Evolutionary conservation across 2,329 filamentous ascomycete species (phyloP).

Genomic region (Purpureocillium takamizusanense): DNA sequence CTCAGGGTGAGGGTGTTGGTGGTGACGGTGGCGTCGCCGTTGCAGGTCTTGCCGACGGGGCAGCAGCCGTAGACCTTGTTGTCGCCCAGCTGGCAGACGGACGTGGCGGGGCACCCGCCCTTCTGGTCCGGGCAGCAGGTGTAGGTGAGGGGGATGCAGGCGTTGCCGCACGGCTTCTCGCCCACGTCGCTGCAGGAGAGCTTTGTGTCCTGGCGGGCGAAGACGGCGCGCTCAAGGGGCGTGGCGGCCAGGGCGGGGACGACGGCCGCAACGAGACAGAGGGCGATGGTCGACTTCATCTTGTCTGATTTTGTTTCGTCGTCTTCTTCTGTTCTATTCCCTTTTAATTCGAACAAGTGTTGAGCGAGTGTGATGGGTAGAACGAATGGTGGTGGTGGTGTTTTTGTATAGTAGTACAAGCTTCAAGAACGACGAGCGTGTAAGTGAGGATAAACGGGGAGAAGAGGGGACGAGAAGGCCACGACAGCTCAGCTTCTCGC

Average conservation of each 20-base stretch:
- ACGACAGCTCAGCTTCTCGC: too few species aligned
- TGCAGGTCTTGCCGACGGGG: conserved; percentile 15
- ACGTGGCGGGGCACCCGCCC: conserved; percentile 16
- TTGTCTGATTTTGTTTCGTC: too few species aligned
- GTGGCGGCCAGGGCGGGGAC: conserved; percentile 10
- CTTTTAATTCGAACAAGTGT: too few species aligned
- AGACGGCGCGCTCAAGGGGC: conserved; percentile 3
- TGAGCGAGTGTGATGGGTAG: too few species aligned
- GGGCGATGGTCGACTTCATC: too few species aligned
- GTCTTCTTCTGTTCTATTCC: too few species aligned
- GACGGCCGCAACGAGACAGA: background rate
- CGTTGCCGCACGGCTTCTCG: conserved; percentile 17
- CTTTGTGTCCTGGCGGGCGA: conserved; percentile 11
- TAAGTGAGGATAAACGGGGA: too few species aligned
- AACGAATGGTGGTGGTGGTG: too few species aligned
- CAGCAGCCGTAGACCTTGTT: conserved; percentile 21
- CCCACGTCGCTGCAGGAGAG: conserved; percentile 14
- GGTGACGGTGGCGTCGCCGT: conserved; percentile 15
- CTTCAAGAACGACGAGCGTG: too few species aligned
- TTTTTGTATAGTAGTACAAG: too few species aligned
- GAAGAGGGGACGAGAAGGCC: too few species aligned
- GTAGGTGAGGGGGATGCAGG: conserved; percentile 16
- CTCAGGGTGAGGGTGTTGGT: conserved; percentile 1
- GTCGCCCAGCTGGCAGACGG: conserved; percentile 14
- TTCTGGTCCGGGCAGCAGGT: conserved; percentile 19